phyloP scores from a whole-genome alignment of 371 early-diverging fungal genomes.

The Mucor sp. region DNA sequence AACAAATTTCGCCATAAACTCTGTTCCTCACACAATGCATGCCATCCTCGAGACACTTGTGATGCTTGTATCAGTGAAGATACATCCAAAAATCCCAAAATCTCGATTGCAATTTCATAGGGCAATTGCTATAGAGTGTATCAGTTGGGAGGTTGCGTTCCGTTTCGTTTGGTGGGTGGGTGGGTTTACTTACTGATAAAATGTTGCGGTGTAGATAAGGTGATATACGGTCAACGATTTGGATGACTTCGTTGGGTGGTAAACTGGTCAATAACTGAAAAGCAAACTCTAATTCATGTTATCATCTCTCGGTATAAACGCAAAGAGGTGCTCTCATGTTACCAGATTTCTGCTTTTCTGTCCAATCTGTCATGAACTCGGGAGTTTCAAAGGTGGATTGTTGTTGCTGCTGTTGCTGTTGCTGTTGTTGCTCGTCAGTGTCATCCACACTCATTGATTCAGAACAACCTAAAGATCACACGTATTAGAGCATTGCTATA shows the following conservation, averaged over 20 bases:
- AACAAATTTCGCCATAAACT: constrained; percentile 68
- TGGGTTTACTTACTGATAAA: constrained; percentile 27
- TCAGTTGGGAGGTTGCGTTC: too few species aligned
- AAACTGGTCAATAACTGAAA: constrained; percentile 19
- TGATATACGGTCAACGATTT: constrained; percentile 32
- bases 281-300: constrained; percentile 10
- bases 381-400: constrained; percentile 12
- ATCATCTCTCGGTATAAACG: neutral
- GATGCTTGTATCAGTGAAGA: constrained; percentile 50
- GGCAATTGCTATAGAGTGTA: constrained; percentile 66
- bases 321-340: neutral
- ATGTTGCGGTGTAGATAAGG: constrained; percentile 68
- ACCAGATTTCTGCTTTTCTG: constrained; percentile 67
- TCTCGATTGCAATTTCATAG: constrained; percentile 61
- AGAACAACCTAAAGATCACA: neutral
- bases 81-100: constrained; percentile 58
- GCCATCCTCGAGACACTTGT: constrained; percentile 67
- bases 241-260: constrained; percentile 11
- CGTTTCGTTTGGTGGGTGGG: too few species aligned
- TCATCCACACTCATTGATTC: neutral
- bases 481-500: neutral
- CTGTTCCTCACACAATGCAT: constrained; percentile 56
- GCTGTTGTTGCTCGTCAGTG: neutral
- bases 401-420: neutral
- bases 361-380: constrained; percentile 46